phyloP scores from a whole-genome alignment of 805 yeast species.

The Nakazawaea ernobii region DNA sequence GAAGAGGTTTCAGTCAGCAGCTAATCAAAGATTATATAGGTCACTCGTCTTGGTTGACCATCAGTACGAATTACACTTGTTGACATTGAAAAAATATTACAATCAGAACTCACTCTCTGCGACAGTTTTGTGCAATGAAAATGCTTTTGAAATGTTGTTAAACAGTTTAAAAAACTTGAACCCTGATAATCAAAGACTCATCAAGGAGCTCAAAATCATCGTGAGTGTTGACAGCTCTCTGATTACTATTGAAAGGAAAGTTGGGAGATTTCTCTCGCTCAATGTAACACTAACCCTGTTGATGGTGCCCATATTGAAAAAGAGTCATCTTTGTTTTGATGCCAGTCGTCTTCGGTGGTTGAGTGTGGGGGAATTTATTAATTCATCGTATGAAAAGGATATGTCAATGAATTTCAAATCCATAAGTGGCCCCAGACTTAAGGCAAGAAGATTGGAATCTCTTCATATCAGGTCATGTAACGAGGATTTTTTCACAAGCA shows the following conservation, averaged over 20 bases:
- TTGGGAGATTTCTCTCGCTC: neutral
- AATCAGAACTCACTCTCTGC: neutral
- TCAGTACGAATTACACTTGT: slow-evolving; percentile 5
- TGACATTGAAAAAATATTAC: slow-evolving; percentile 2
- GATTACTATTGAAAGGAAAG: slow-evolving; percentile 1
- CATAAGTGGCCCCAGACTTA: neutral
- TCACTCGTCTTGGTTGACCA: slow-evolving; percentile 9
- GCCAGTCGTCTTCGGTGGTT: slow-evolving; percentile 2
- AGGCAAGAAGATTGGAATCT: neutral
- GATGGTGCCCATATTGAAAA: slow-evolving; percentile 4
- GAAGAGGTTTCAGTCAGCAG: neutral
- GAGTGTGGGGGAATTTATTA: slow-evolving; percentile 7
- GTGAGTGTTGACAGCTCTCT: neutral
- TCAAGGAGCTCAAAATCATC: slow-evolving; percentile 3
- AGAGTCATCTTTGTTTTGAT: slow-evolving; percentile 2
- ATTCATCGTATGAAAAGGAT: slow-evolving; percentile 2
- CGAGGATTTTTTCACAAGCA: slow-evolving; percentile 2
- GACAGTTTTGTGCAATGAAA: slow-evolving; percentile 2
- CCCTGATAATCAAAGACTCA: slow-evolving; percentile 3
- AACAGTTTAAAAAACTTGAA: slow-evolving; percentile 2
- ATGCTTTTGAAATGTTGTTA: slow-evolving; percentile 2
- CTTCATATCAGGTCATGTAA: slow-evolving; percentile 8
- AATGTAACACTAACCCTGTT: slow-evolving; percentile 6
- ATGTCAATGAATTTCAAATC: neutral
- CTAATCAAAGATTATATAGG: slow-evolving; percentile 3